These are phyloP conservation scores for Glarea lozoyensis DNA, from an alignment of 495 filamentous ascomycete genomes.

Conservation along the genomic window DNA sequence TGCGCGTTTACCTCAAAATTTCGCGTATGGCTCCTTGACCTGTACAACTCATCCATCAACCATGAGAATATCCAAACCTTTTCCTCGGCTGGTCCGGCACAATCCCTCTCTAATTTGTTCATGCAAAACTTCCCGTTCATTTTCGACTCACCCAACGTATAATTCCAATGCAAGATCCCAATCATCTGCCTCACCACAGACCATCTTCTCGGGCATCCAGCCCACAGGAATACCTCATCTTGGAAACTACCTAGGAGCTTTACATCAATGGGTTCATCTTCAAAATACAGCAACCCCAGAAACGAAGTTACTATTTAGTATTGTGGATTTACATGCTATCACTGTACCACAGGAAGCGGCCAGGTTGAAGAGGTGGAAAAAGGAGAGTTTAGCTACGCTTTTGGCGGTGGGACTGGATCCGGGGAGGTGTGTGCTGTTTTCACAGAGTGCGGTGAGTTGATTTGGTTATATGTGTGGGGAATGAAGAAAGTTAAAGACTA, in stretches of 20 bases:
- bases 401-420: constrained; percentile 80
- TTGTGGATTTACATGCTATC: constrained; percentile 91
- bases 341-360: constrained; percentile 58
- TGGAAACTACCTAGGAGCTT: constrained; percentile 92
- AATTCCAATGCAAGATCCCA: too few species aligned
- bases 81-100: not conserved
- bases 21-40: not conserved
- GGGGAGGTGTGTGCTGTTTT: constrained; percentile 68
- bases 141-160: too few species aligned
- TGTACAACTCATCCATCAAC: not conserved
- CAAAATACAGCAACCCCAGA: constrained; percentile 50
- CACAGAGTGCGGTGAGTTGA: constrained; percentile 39
- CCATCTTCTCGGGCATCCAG: constrained; percentile 93
- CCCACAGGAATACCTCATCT: constrained; percentile 93
- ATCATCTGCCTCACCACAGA: constrained; percentile 13
- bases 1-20: constrained; percentile 6
- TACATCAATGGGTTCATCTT: constrained; percentile 73
- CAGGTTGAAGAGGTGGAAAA: constrained; percentile 52
- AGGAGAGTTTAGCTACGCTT: constrained; percentile 67
- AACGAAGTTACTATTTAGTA: constrained; percentile 64
- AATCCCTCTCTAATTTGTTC: too few species aligned
- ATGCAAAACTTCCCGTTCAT: too few species aligned
- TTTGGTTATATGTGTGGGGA: not conserved
- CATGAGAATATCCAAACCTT: not conserved
- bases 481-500: constrained; percentile 1